Evolutionary conservation across 1,284 basidiomycete species (phyloP).

Genomic region (Irpex sp.): DNA sequence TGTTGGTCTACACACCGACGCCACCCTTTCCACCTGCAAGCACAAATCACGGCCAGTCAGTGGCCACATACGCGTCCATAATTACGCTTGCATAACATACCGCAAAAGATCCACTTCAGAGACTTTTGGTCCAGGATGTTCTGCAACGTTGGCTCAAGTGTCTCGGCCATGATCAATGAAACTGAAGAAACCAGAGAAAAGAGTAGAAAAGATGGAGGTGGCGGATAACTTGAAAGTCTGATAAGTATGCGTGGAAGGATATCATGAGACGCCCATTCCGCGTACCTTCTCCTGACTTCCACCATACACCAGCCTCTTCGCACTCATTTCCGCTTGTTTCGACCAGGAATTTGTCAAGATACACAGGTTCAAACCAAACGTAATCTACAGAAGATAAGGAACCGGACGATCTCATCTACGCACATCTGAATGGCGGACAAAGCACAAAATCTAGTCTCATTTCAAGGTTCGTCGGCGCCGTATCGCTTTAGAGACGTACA

Average conservation of each 20-base stretch:
- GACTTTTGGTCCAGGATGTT: slow-evolving; percentile 86
- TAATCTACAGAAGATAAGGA: neutral
- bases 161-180: slow-evolving; percentile 39
- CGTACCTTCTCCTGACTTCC: slow-evolving; percentile 20
- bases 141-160: slow-evolving; percentile 76
- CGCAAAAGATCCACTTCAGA: slow-evolving; percentile 95
- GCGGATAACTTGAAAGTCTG: neutral
- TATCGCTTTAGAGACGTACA: neutral
- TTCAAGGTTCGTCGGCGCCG: neutral
- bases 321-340: slow-evolving; percentile 11
- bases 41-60: slow-evolving; percentile 7
- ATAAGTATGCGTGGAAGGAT: neutral
- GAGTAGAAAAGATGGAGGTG: neutral
- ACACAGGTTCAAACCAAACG: too few relatives aligned
- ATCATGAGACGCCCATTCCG: slow-evolving; percentile 2
- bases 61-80: slow-evolving; percentile 1
- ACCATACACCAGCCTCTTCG: slow-evolving; percentile 17
- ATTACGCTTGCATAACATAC: slow-evolving; percentile 38
- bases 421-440: slow-evolving; percentile 9
- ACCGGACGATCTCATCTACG: neutral
- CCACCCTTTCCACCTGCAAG: slow-evolving; percentile 86
- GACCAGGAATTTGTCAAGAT: slow-evolving; percentile 18
- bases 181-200: neutral
- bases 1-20: slow-evolving; percentile 60
- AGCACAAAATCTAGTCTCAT: neutral